These are phyloP conservation scores for Jamesozyma jinghongensis DNA, from an alignment of 805 yeast genomes.

Conservation along the genomic window DNA sequence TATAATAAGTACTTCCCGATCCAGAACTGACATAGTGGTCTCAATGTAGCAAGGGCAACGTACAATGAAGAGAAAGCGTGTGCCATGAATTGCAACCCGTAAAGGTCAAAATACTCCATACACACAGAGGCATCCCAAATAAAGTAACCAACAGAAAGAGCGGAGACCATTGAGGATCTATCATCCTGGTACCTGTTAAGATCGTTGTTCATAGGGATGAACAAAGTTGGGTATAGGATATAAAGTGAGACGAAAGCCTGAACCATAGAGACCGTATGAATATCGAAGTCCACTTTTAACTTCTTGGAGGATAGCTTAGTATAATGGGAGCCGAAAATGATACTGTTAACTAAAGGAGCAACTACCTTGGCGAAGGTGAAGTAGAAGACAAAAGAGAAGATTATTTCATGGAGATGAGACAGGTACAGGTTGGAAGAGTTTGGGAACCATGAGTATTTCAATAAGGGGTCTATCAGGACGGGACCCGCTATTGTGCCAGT, in stretches of 20 bases:
- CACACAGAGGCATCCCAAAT: slow-evolving; percentile 83
- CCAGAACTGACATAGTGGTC: slow-evolving; percentile 74
- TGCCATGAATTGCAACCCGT: slow-evolving; percentile 72
- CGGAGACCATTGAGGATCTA: slow-evolving; percentile 63
- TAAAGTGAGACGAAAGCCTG: slow-evolving; percentile 63
- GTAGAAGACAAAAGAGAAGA: slow-evolving; percentile 53
- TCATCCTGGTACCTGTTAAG: slow-evolving; percentile 63
- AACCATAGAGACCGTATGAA: slow-evolving; percentile 81
- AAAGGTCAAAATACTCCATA: slow-evolving; percentile 47
- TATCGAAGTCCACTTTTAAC: slow-evolving; percentile 67
- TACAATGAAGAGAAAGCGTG: slow-evolving; percentile 78
- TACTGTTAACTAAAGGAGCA: slow-evolving; percentile 44
- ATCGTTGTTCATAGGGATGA: slow-evolving; percentile 31
- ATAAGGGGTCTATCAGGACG: slow-evolving; percentile 18
- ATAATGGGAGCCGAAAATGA: slow-evolving; percentile 47
- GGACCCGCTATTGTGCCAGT: no score
- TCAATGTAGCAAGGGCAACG: slow-evolving; percentile 55
- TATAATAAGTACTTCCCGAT: slow-evolving; percentile 74
- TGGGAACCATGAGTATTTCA: slow-evolving; percentile 23
- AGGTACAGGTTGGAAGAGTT: slow-evolving; percentile 34
- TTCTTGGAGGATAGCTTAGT: slow-evolving; percentile 35
- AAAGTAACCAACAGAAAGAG: slow-evolving; percentile 78
- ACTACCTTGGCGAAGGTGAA: slow-evolving; percentile 38
- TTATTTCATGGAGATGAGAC: slow-evolving; percentile 71
- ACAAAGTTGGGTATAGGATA: slow-evolving; percentile 54